A percentile compares a stretch with the other conserved stretches of the same genome.
Evolutionary conservation across 495 filamentous ascomycete species (phyloP).

Genomic region (Parachaetomium inaequale): DNA sequence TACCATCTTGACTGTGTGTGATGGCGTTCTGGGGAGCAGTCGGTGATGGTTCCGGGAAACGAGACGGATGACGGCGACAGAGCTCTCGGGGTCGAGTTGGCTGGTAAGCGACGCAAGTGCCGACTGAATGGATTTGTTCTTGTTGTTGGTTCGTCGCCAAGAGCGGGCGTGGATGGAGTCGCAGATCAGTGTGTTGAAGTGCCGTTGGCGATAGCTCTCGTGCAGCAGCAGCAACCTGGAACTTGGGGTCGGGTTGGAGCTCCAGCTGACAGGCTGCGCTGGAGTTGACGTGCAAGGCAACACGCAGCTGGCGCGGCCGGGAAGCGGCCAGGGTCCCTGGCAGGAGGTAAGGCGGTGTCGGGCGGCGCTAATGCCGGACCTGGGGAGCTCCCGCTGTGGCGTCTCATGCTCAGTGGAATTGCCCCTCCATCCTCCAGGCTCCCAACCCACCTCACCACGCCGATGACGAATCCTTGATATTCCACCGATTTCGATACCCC

Average conservation of each 20-base stretch:
- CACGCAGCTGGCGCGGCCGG: constrained; percentile 41
- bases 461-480: constrained; percentile 7
- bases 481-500: constrained; percentile 2
- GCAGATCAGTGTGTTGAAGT: constrained; percentile 11
- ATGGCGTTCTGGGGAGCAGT: constrained; percentile 3
- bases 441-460: background rate
- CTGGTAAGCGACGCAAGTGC: background rate
- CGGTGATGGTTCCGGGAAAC: constrained; percentile 4
- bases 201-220: constrained; percentile 18
- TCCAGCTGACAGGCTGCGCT: constrained; percentile 23
- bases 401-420: constrained; percentile 8
- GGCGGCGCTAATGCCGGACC: constrained; percentile 19
- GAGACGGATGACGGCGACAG: background rate
- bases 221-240: background rate
- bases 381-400: constrained; percentile 13
- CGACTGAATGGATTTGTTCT: background rate
- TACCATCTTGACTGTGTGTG: constrained; percentile 28
- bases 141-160: background rate
- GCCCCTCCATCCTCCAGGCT: constrained; percentile 21
- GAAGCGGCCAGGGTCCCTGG: constrained; percentile 18
- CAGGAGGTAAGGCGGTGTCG: constrained; percentile 23
- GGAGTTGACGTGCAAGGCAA: constrained; percentile 36
- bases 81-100: background rate
- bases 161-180: background rate
- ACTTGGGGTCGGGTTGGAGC: constrained; percentile 20